These are phyloP conservation scores for Podospora bellae-mahoneyi DNA, from an alignment of 495 filamentous ascomycete genomes.

Conservation along the genomic window DNA sequence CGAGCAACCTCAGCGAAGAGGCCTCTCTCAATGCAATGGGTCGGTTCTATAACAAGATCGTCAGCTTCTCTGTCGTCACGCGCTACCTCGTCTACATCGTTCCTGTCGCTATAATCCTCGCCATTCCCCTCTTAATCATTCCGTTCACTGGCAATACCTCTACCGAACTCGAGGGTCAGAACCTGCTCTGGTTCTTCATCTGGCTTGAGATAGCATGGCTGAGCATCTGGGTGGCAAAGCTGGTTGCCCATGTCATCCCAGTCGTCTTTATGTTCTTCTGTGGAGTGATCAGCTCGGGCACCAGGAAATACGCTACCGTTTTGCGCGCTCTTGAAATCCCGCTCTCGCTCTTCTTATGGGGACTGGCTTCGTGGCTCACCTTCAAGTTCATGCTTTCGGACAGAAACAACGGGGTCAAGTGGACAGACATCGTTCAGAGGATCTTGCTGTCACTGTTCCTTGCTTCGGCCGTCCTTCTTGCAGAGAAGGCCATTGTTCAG, in stretches of 20 bases:
- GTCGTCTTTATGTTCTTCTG: constrained; percentile 79
- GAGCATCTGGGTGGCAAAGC: constrained; percentile 80
- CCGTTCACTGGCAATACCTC: constrained; percentile 43
- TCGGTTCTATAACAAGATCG: constrained; percentile 76
- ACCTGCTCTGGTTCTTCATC: constrained; percentile 72
- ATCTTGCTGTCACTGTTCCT: constrained; percentile 75
- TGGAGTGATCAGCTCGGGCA: constrained; percentile 87
- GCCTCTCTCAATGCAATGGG: constrained; percentile 74
- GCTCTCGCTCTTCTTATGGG: constrained; percentile 85
- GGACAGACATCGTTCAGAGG: constrained; percentile 56
- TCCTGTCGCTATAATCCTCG: constrained; percentile 70
- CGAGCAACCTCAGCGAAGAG: constrained; percentile 53
- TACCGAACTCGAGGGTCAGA: constrained; percentile 45
- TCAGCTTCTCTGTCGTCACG: constrained; percentile 80
- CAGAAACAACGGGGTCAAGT: constrained; percentile 22
- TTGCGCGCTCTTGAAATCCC: constrained; percentile 77
- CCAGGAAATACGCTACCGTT: constrained; percentile 86
- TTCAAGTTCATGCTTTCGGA: constrained; percentile 64
- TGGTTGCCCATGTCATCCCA: constrained; percentile 75
- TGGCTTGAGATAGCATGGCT: constrained; percentile 95
- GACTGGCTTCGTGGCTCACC: constrained; percentile 69
- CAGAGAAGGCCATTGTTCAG: constrained; percentile 81
- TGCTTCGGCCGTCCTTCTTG: constrained; percentile 71
- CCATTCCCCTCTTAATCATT: constrained; percentile 74
- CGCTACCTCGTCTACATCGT: constrained; percentile 87